phyloP scores from a whole-genome alignment of 1,284 basidiomycete species.

The Amylostereum chailletii region DNA sequence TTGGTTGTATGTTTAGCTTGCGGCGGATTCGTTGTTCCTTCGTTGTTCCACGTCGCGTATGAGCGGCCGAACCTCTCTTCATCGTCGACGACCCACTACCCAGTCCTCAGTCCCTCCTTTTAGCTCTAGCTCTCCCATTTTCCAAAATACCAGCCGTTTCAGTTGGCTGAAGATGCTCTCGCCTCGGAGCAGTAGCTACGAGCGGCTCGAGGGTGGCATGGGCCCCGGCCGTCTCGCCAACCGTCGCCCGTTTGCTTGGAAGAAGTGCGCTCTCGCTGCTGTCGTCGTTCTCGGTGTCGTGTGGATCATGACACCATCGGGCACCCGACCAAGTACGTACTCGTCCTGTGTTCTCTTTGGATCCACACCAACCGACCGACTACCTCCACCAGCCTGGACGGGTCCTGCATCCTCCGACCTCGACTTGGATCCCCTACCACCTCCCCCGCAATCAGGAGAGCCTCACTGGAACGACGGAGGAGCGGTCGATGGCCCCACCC shows the following conservation, averaged over 20 bases:
- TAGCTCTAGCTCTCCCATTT: not conserved
- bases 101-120: not conserved
- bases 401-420: constrained; percentile 3
- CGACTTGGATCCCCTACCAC: not conserved
- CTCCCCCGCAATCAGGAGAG: not conserved
- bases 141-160: no score
- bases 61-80: not conserved
- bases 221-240: constrained; percentile 29
- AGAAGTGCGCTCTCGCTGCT: constrained; percentile 53
- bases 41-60: not conserved
- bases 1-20: no score
- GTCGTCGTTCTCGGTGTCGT: constrained; percentile 46
- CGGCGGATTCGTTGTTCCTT: not conserved
- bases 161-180: constrained; percentile 22
- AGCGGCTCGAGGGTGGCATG: constrained; percentile 56
- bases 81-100: not conserved
- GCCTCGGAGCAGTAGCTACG: constrained; percentile 46
- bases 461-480: not conserved
- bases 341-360: constrained; percentile 15
- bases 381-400: constrained; percentile 5
- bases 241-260: constrained; percentile 44
- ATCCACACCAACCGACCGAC: not conserved
- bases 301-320: constrained; percentile 55
- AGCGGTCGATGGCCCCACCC: constrained; percentile 3
- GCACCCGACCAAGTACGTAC: constrained; percentile 20